Evolutionary conservation across 805 yeast genomes (phyloP).

Genomic region (Sporopachydermia quercuum): DNA sequence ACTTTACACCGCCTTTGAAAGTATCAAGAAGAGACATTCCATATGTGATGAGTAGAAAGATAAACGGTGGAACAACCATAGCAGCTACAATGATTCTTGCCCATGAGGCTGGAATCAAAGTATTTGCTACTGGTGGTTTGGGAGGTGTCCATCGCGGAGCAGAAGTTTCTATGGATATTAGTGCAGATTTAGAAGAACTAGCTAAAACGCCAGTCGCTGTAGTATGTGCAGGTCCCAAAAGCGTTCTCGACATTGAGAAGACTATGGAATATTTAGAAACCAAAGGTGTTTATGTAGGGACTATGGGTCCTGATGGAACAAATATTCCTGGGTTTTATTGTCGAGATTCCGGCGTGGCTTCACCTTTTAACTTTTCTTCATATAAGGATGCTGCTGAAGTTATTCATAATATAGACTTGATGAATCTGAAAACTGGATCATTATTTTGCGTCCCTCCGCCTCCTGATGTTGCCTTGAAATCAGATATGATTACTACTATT

Average conservation of each 20-base stretch:
- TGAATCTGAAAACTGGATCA: conserved; percentile 50
- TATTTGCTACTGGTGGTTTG: conserved; percentile 86
- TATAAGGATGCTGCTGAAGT: conserved; percentile 48
- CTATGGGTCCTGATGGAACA: conserved; percentile 37
- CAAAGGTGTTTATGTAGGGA: conserved; percentile 77
- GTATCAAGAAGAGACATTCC: conserved; percentile 75
- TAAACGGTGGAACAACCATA: conserved; percentile 83
- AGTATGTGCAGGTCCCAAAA: conserved; percentile 87
- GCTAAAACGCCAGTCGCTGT: conserved; percentile 75
- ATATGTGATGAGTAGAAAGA: conserved; percentile 41
- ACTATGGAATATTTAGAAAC: conserved; percentile 84
- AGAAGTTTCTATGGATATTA: conserved; percentile 59
- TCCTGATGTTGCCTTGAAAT: conserved; percentile 37
- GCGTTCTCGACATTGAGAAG: conserved; percentile 63
- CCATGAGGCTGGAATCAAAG: conserved; percentile 56
- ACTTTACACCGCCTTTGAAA: conserved; percentile 26
- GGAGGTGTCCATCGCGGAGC: conserved; percentile 87
- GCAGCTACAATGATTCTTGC: conserved; percentile 82
- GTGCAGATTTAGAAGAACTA: conserved; percentile 79
- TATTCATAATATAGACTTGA: conserved; percentile 24
- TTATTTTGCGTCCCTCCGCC: conserved; percentile 82
- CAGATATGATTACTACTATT: conserved; percentile 33
- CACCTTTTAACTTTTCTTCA: conserved; percentile 49
- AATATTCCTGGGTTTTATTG: conserved; percentile 74
- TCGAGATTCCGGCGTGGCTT: conserved; percentile 54